Evolutionary conservation across 495 filamentous ascomycete species (phyloP), one percentile per base, ranked within the genome.

Genomic region (Thozetella sp.): DNA sequence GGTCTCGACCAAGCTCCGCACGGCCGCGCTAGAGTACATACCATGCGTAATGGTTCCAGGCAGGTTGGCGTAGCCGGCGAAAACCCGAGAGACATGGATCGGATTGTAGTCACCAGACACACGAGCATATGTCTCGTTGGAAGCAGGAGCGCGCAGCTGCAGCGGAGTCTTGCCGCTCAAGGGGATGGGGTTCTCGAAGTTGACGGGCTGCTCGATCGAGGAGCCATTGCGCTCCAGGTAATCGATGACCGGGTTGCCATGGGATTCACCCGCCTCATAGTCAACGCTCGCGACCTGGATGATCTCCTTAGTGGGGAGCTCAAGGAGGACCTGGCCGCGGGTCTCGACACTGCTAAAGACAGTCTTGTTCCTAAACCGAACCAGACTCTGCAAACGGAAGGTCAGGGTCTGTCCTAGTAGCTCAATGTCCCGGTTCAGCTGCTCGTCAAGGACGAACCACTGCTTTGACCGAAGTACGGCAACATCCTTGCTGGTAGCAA

Each of bases 81-180:
- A 99, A 37, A 97, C 92, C 54, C 94, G 88, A 1, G 95, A 97
- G 48, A 98, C 95, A 79, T 99, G 95, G 62, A 99, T 99, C 10
- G 95, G 95, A 71, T 99, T 99, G 82, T 92, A 98, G 68, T 99
- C 95, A 22, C 96, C 96, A 46, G 96, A 98, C 26, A 99, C 96
- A 55, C 91, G 89, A 51, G 96, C 96, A 66, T 99, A 99, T 10
- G 90, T 96, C 81, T 98, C 96, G 71, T 99, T 99, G 55, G 92
- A 96, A 17, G 93, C 89, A n/a, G 95, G 95, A 23, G 95, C 94
- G 63, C 91, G 90, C 50, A 97, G 84, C 58, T 87, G 85, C 24
- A 98, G 80, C 43, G 92, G 89, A 1, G 91, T 91, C 82, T 94
- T 97, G 56, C 94, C 93, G 67, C 90, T 96, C 45, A 98, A 84